Evolutionary conservation across 2,329 filamentous ascomycete species (phyloP), one percentile per base, ranked within the genome.

Genomic region (Arthrobotrys megalospora): DNA sequence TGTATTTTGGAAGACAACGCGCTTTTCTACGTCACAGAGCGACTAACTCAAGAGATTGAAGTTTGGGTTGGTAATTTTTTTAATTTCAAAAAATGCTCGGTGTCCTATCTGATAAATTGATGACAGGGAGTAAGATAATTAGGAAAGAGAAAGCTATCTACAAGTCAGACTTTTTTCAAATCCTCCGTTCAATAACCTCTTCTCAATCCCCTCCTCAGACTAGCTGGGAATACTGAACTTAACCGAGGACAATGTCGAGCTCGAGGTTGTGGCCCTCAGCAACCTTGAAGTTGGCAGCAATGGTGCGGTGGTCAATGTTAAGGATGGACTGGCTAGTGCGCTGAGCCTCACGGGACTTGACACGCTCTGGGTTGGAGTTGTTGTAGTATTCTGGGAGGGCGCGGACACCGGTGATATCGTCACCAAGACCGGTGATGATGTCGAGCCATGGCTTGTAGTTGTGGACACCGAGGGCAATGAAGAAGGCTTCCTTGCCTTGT

Each of bases 371-470:
- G 43, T 70, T 43, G 50, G 16, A 47, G n/a, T 45, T 21, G 43
- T 68, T 52, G 70, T 75, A 75, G 62, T 75, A 75, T 19, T 75
- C 43, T 32, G 62, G 45, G 16, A 43, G 32, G 21, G 50, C 34
- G 24, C 48, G 16, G 12, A 75, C 70, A 60, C 70, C 62, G 19
- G 70, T 75, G 16, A 65, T 12, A 19, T 68, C 48, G 6, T 36
- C 47, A 7, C n/a, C 38, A 11, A 75, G 62, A 43, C 52, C 52
- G 38, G 70, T 75, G 48, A 75, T 63, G 45, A 75, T 75, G 62
- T 75, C 70, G 21, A 36, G 38, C 70, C 70, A 75, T 38, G 28
- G 62, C 58, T 75, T 75, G 62, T 68, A 75, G 70, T 75, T 75
- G 63, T 68, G 62, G 34, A 75, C 70, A 16, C 70, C 70, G 16